Evolutionary conservation across 2,329 filamentous ascomycete genomes (phyloP), one percentile per base, ranked within the genome.

Genomic region (Sporothrix phasma): DNA sequence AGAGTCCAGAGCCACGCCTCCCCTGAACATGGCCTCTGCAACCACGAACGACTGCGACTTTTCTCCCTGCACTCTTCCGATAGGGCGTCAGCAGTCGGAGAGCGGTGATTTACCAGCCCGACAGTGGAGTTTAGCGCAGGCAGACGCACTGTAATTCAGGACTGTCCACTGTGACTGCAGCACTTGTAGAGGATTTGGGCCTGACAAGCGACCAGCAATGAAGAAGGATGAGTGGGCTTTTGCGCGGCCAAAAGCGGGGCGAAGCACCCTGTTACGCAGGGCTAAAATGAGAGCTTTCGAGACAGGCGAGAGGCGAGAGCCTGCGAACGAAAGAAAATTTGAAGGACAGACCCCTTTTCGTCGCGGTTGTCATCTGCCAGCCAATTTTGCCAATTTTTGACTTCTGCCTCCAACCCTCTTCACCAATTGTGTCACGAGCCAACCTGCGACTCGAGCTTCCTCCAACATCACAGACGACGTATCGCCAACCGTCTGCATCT

Each of bases 201-300:
- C n/a, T n/a, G 31, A 7, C 51, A 31, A 11, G 17, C 51, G 11
- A 24, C 11, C 19, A 39, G 6, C 26, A 53, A 41, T 19, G 19
- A 41, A 22, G n/a, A 26, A 41, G 51, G 51, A 22, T 59, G 39
- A 61, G 59, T 26, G 59, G 49, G 43, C 59, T 61, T 34, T 58
- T 56, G 51, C 19, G 31, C 24, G 31, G 51, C 11, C 51, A 56
- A 39, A 56, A 56, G 51, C 51, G 51, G 39, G 54, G 54, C 54
- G n/a, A 43, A 8, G 54, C 54, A 46, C 22, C 22, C 29, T 61
- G 37, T 58, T 59, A 45, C 58, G 58, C 58, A 61, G 37, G 58
- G 41, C 58, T 61, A 61, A 61, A 61, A 56, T 56, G 51, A 56
- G 39, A 56, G 51, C 31, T 39, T 37, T 37, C 34, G 11, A 37